Base-by-base conservation (phyloP, 2,329 filamentous ascomycete genomes). In the Periconia sp. region DNA sequence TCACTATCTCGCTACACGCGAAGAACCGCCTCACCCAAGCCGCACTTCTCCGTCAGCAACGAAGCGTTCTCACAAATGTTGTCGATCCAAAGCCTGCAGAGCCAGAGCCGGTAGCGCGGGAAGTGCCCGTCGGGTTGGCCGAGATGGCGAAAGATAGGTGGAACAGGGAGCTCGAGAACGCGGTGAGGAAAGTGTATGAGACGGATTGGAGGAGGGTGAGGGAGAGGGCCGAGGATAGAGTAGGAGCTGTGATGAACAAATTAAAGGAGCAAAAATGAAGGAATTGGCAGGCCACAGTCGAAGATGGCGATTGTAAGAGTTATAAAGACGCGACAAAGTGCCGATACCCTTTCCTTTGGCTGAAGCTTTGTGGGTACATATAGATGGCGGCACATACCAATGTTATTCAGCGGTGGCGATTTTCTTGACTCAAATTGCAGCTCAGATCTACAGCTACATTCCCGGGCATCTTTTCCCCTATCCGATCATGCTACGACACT, bases 131-230 rank as follows among this genome's bases (percentile, higher is more conserved):
- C 3, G 73, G 75, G 8, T 32, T 77, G 10, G 62, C 57, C 4
- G 76, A 78, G 56, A 74, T 71, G 40, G 73, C 73, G 13, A 78
- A 78, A 56, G 75, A 79, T 43, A 56, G 69, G 46, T 79, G 76
- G 76, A 79, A 79, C 48, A 56, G 69, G 18, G 70, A 74, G 43
- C 51, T 79, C 5, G 75, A 76, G 60, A 62, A 61, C 13, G 62
- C 69, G 19, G 69, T 78, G 39, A 58, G 65, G 59, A 70, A 61
- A 41, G 50, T 74, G 17, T 71, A 77, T 57, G 62, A 63, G n/a
- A 70, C 67, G 13, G 73, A 78, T 43, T 79, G 76, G 76, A 62
- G 65, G 37, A 66, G 57, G 26, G 63, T 69, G 36, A 59, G 73
- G 34, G 68, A 73, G 50, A 57, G 61, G 5, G 58, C 69, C 10